Evolutionary conservation across 2,329 filamentous ascomycete genomes (phyloP).

Genomic region (Penicillium sp.): DNA sequence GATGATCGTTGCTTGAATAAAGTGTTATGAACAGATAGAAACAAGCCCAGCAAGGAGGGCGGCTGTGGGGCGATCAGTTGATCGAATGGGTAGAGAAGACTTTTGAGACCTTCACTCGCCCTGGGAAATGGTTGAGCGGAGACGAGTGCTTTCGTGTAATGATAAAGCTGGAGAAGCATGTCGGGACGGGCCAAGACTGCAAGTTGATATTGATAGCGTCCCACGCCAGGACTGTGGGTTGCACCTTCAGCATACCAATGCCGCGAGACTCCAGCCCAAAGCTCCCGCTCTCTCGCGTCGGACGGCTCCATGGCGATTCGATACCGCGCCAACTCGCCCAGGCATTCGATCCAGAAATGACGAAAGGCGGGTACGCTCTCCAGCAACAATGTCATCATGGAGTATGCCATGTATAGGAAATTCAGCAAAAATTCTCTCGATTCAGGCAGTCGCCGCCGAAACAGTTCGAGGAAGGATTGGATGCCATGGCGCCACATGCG

Average conservation of each 20-base stretch:
- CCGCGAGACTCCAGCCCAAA: slow-evolving; percentile 72
- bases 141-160: slow-evolving; percentile 54
- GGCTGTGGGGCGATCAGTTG: slow-evolving; percentile 8
- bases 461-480: slow-evolving; percentile 71
- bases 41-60: too few relatives aligned
- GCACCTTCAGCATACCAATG: slow-evolving; percentile 83
- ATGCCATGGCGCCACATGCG: slow-evolving; percentile 94
- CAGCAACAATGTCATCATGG: slow-evolving; percentile 79
- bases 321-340: slow-evolving; percentile 80
- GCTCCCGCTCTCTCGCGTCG: slow-evolving; percentile 66
- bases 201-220: slow-evolving; percentile 80
- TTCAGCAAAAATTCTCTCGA: slow-evolving; percentile 84
- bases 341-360: slow-evolving; percentile 88
- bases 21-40: too few relatives aligned
- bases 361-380: slow-evolving; percentile 79
- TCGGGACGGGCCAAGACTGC: slow-evolving; percentile 60
- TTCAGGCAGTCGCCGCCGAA: slow-evolving; percentile 66
- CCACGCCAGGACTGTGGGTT: slow-evolving; percentile 67
- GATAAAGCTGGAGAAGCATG: slow-evolving; percentile 53
- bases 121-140: slow-evolving; percentile 51
- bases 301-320: slow-evolving; percentile 88
- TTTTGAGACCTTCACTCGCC: slow-evolving; percentile 52
- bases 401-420: slow-evolving; percentile 84
- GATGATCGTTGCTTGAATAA: too few relatives aligned
- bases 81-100: slow-evolving; percentile 48